These are phyloP conservation scores for Fusarium pseudocircinatum DNA, from an alignment of 2,329 filamentous ascomycete species.

Conservation along the genomic window DNA sequence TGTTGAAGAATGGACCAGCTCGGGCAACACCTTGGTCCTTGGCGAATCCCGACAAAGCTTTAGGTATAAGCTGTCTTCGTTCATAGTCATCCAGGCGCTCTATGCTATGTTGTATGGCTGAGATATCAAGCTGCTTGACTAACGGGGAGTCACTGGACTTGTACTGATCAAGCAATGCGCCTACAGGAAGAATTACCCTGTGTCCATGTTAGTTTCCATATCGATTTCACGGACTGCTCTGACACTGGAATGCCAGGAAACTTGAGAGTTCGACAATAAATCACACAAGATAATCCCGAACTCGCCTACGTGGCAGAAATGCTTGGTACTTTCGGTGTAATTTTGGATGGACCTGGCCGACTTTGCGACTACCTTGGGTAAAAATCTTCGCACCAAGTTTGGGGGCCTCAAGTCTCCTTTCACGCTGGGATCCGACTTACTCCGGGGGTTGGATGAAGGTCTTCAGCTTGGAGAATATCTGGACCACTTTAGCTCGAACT, in stretches of 20 bases:
- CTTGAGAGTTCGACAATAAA: background rate
- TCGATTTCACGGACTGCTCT: background rate
- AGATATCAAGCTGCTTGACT: conserved; percentile 87
- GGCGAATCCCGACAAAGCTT: conserved; percentile 47
- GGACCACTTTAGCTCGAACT: conserved; percentile 78
- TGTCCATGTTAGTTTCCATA: conserved; percentile 8
- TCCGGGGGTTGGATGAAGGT: conserved; percentile 63
- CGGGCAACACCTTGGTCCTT: conserved; percentile 46
- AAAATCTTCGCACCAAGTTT: background rate
- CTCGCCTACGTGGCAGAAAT: background rate
- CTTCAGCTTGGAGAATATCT: conserved; percentile 62
- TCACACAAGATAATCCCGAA: background rate
- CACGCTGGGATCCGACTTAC: conserved; percentile 30
- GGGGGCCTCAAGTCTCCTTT: no score
- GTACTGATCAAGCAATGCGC: conserved; percentile 87
- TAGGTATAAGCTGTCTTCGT: conserved; percentile 76
- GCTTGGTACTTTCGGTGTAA: background rate
- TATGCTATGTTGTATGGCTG: conserved; percentile 87
- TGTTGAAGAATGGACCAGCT: conserved; percentile 76
- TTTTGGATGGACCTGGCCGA: background rate
- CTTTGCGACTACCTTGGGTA: background rate
- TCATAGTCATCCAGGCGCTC: conserved; percentile 64
- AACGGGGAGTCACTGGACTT: conserved; percentile 77
- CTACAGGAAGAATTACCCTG: conserved; percentile 82
- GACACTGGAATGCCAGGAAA: background rate